Percentiles rank a stretch among this genome's conserved stretches.
These are phyloP conservation scores for Psilocybe tampanensis DNA, from an alignment of 768 basidiomycete species.

Conservation along the genomic window DNA sequence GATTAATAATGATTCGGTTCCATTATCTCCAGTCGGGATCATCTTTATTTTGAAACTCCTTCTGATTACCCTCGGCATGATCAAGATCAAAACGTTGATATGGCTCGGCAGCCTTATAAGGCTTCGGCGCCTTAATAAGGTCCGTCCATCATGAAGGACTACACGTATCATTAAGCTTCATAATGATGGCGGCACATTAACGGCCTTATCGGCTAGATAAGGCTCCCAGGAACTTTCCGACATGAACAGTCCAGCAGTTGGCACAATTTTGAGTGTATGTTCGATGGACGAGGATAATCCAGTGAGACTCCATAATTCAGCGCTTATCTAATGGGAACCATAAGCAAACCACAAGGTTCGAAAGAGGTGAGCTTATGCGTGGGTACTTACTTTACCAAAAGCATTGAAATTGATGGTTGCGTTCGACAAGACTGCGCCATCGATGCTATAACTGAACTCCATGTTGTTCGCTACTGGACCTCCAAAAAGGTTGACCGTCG, in stretches of 20 bases:
- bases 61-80: no score
- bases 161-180: no score
- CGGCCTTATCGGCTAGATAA: no score
- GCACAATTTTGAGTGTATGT: constrained; percentile 1
- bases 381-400: neutral
- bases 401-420: neutral
- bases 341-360: neutral
- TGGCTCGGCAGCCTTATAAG: no score
- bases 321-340: neutral
- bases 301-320: neutral
- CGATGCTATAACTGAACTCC: constrained; percentile 3
- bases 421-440: neutral
- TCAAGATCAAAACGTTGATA: no score
- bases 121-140: no score
- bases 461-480: neutral
- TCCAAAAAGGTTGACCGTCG: constrained; percentile 2
- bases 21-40: no score
- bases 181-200: no score
- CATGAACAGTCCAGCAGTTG: constrained; percentile 1
- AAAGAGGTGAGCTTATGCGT: neutral
- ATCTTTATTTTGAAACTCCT: no score
- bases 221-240: no score
- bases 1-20: no score
- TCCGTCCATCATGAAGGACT: no score
- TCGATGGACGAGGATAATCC: neutral